phyloP scores from a whole-genome alignment of 768 basidiomycete species.

The Leccinum disarticulatum region DNA sequence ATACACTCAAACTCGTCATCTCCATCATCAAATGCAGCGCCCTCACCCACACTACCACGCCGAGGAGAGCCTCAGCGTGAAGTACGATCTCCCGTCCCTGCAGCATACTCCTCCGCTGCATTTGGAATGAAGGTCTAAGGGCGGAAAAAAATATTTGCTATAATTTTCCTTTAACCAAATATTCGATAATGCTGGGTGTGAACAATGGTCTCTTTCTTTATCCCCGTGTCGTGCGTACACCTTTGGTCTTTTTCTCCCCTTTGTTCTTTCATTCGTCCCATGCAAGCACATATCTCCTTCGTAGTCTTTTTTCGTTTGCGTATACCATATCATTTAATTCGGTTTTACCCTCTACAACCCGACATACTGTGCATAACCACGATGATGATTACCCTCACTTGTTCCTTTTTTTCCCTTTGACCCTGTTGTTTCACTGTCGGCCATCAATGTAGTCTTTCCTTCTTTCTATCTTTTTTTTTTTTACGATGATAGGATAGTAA shows the following conservation, averaged over 20 bases:
- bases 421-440: background rate
- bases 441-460: background rate
- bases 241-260: background rate
- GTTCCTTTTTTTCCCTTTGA: background rate
- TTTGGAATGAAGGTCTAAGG: constrained; percentile 48
- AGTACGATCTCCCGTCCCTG: constrained; percentile 45
- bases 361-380: constrained; percentile 25
- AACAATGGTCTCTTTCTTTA: constrained; percentile 23
- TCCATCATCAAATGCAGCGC: constrained; percentile 35
- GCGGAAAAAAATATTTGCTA: constrained; percentile 9
- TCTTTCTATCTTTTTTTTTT: background rate
- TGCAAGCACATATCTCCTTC: constrained; percentile 13
- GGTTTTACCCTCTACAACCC: constrained; percentile 2
- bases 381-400: constrained; percentile 2
- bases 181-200: constrained; percentile 24
- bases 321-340: constrained; percentile 29
- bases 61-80: constrained; percentile 38
- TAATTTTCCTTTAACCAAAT: constrained; percentile 27
- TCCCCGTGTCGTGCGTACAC: constrained; percentile 6
- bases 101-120: constrained; percentile 45
- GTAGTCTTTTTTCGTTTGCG: constrained; percentile 5
- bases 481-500: constrained; percentile 13
- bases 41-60: constrained; percentile 36
- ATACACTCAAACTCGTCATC: constrained; percentile 31
- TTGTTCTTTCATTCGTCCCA: background rate